Percentiles rank a stretch among this genome's conserved stretches.
Evolutionary conservation across 2,329 filamentous ascomycete genomes (phyloP).

Genomic region (Zymoseptoria pseudotritici): DNA sequence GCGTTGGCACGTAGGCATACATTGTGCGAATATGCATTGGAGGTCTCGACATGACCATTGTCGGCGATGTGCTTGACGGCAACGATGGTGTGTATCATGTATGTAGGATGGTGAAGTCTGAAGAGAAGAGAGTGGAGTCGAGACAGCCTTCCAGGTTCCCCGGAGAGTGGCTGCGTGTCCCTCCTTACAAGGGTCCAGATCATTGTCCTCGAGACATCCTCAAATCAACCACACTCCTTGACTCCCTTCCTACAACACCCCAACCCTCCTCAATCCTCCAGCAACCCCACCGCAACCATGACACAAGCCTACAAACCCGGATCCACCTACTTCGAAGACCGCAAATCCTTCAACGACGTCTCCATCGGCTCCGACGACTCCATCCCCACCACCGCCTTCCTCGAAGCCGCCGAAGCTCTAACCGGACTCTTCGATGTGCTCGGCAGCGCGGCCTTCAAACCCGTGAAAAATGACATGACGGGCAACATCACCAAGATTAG

Average conservation of each 20-base stretch:
- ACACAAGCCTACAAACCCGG: conserved; percentile 37
- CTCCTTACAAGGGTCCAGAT: not conserved
- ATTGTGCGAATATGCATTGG: too few relatives aligned
- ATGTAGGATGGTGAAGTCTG: not conserved
- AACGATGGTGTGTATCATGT: not conserved
- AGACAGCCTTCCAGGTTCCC: not conserved
- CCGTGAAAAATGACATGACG: conserved; percentile 84
- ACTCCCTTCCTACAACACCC: not conserved
- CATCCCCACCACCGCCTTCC: conserved; percentile 77
- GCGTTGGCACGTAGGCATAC: too few relatives aligned
- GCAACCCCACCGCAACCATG: not conserved
- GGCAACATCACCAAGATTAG: conserved; percentile 97
- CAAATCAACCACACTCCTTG: not conserved
- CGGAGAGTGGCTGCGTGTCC: not conserved
- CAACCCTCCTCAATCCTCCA: not conserved
- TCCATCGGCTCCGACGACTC: conserved; percentile 70
- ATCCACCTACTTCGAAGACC: conserved; percentile 79
- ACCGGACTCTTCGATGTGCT: conserved; percentile 71
- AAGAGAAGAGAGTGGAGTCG: not conserved
- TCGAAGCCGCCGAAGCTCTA: conserved; percentile 82
- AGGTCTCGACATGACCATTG: too few relatives aligned
- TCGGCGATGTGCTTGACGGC: too few relatives aligned
- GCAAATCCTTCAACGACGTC: conserved; percentile 77
- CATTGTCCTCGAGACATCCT: not conserved
- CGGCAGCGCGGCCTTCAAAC: conserved; percentile 67